Evolutionary conservation across 2,329 filamentous ascomycete genomes (phyloP), one percentile per base, ranked within the genome.

Genomic region (Colletotrichum noveboracense): DNA sequence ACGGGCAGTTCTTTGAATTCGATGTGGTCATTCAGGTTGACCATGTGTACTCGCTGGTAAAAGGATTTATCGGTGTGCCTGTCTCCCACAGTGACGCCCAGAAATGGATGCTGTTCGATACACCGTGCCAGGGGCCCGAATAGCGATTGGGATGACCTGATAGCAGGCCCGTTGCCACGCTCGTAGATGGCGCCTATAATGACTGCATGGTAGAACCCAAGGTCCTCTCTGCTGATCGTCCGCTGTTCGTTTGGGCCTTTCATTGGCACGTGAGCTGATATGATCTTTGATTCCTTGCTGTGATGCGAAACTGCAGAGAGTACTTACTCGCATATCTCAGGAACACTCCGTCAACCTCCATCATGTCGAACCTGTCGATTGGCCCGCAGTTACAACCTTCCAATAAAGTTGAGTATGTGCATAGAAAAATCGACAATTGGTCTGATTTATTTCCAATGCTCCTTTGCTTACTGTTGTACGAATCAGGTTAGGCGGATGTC

Each of bases 1-100:
- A 10, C 12, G n/a, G 60, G 13, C n/a, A 62, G 9, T 28, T 43
- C 66, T 5, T 82, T 36, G 18, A 87, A 75, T 7, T 80, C 76
- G n/a, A 88, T 76, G 77, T 89, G 87, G 7, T 87, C 76, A 2
- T 79, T 66, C 12, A 88, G 77, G 72, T 88, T 80, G 24, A 88
- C 69, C 12, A 24, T 78, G 2, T 79, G 30, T 3, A 82, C 79
- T 26, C 78, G 78, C 24, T 81, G 79, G 56, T 84, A 86, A 21
- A 78, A 79, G 6, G 86, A 80, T 52, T 82, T 82, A 64, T 87
- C 84, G 5, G 82, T 85, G 24, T 84, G 77, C 13, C 79, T 80
- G 69, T 84, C 81, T 6, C 80, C 78, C 13, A 88, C 79, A 6
- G 83, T 78, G 26, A 85, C 82, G 43, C 80, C 79, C 7, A 89